Evolutionary conservation across 192 early-diverging fungal genomes (phyloP).

Genomic region (Cetraspora pellucida): DNA sequence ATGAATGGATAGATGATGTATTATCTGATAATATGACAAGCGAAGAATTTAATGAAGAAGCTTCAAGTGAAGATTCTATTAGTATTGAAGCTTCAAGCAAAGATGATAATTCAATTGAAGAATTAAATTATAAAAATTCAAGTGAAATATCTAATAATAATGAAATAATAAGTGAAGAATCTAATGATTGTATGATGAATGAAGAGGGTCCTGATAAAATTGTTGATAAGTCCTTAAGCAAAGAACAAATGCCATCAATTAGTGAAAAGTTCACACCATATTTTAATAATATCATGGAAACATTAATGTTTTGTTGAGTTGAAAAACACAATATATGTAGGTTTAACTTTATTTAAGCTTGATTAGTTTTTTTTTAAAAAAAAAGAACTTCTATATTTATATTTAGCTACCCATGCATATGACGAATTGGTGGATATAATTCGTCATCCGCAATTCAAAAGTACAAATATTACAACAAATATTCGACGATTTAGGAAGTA

Average conservation of each 20-base stretch:
- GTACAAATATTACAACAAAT: background rate
- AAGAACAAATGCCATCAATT: background rate
- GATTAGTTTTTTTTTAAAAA: too few species aligned
- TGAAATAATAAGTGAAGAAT: too few species aligned
- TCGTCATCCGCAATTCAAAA: background rate
- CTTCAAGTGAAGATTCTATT: background rate
- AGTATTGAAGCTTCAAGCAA: too few species aligned
- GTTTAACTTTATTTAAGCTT: background rate
- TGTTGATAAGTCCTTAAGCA: background rate
- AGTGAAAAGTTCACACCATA: background rate
- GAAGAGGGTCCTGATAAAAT: background rate
- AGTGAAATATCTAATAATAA: too few species aligned
- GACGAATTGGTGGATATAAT: background rate
- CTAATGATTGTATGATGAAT: too few species aligned
- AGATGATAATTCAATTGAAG: too few species aligned
- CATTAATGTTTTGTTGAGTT: background rate
- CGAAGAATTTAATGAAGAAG: background rate
- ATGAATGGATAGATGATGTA: too few species aligned
- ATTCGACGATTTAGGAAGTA: background rate
- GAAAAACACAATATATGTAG: constrained; percentile 13
- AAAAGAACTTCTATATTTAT: background rate
- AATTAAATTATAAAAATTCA: too few species aligned
- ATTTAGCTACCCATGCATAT: background rate
- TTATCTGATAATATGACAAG: too few species aligned
- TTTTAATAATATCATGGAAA: constrained; percentile 7